Evolutionary conservation across 805 yeast genomes (phyloP), one percentile per base, ranked within the genome.

Genomic region (Candida silvicultrix): DNA sequence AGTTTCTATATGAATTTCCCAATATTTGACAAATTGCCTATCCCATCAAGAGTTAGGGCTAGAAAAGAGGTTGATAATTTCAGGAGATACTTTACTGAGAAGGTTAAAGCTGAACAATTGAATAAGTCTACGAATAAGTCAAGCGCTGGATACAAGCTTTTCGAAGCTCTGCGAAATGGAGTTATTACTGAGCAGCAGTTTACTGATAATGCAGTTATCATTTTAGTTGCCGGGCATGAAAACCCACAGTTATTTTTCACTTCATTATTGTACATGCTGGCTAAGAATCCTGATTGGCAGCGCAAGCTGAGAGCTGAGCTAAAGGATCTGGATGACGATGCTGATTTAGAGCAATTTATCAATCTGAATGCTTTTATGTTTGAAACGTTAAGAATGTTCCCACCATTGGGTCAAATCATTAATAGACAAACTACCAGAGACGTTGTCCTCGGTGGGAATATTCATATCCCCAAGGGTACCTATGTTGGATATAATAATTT

Each of bases 161-260:
- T 70, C 10, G 58, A 64, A 6, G 77, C 78, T 1, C 59, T 65
- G 38, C 58, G 68, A 6, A 49, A 50, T 8, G 73, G 69, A 0
- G 44, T 49, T 4, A 64, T 80, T 2, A 64, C 74, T 2, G 61
- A 68, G 43, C 66, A 70, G 42, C 83, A 79, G 51, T 67, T 77
- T 44, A 59, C 66, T 2, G 84, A 80, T 54, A 80, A 80, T 57
- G 66, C 77, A 16, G 72, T 77, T 9, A 78, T 80, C 16, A 64
- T 77, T 4, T 58, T 79, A 54, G 75, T 80, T 40, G 85, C 85
- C 0, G 85, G 84, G 0, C 85, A 80, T 57, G 85, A 80, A 52
- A 80, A 80, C 49, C 85, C 85, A 0, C 79, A 77, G 48, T 55
- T 80, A 21, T 58, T 78, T 11, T 52, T 78, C 49, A 68, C 75